Conservation (phyloP, 2,329 filamentous ascomycete species). For the Penicillium sclerotigenum region DNA sequence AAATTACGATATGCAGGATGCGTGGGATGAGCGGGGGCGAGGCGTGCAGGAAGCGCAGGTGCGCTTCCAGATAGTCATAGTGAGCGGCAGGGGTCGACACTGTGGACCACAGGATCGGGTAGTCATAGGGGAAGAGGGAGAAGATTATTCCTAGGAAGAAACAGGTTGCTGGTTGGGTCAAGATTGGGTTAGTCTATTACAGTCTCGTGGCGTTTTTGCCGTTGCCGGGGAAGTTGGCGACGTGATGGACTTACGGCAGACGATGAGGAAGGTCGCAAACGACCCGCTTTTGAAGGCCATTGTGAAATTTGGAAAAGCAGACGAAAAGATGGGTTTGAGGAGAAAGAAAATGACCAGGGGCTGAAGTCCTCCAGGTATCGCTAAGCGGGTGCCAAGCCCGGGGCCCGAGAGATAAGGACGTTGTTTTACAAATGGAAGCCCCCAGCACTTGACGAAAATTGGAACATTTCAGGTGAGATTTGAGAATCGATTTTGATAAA, state of each 20-base stretch:
- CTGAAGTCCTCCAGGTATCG: slow-evolving; percentile 9
- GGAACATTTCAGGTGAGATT: not conserved
- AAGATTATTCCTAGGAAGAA: slow-evolving; percentile 99
- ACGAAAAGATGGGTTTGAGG: not conserved
- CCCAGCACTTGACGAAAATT: not conserved
- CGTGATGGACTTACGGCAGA: slow-evolving; percentile 69
- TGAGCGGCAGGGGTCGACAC: slow-evolving; percentile 53
- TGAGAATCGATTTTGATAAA: slow-evolving; percentile 1
- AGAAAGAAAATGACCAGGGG: slow-evolving; percentile 8
- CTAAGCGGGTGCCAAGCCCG: slow-evolving; percentile 22
- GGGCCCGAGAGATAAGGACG: not conserved
- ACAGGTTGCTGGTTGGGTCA: slow-evolving; percentile 65
- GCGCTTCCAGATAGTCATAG: slow-evolving; percentile 80
- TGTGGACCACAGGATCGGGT: slow-evolving; percentile 48
- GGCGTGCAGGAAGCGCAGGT: slow-evolving; percentile 87
- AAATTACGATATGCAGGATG: slow-evolving; percentile 90
- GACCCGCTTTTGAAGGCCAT: slow-evolving; percentile 53
- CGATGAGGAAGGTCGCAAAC: slow-evolving; percentile 95
- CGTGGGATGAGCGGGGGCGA: slow-evolving; percentile 88
- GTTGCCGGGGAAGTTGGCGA: slow-evolving; percentile 1
- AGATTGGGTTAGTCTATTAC: slow-evolving; percentile 12
- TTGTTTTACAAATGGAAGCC: not conserved
- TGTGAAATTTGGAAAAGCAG: slow-evolving; percentile 1
- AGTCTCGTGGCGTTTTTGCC: slow-evolving; percentile 4
- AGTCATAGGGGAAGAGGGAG: slow-evolving; percentile 86